These are phyloP conservation scores for Thyridium curvatum DNA, from an alignment of 2,329 filamentous ascomycete species.

Conservation along the genomic window DNA sequence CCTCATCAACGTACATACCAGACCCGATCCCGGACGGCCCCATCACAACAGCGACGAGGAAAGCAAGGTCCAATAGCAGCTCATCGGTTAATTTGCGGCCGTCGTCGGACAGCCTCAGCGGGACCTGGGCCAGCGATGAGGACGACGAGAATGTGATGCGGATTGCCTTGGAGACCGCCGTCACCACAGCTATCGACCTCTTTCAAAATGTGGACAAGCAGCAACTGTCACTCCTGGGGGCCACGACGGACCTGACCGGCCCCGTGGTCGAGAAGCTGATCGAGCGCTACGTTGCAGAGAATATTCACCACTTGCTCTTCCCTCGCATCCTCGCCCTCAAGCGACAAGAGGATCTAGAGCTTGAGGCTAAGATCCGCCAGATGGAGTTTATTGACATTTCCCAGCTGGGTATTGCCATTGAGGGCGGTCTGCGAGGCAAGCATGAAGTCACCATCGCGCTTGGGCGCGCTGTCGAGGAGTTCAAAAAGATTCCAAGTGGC, in stretches of 20 bases:
- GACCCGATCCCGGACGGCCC: conserved; percentile 53
- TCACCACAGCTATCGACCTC: conserved; percentile 88
- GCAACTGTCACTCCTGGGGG: conserved; percentile 83
- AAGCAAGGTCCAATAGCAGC: conserved; percentile 45
- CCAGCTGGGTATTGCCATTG: conserved; percentile 83
- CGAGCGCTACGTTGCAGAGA: conserved; percentile 89
- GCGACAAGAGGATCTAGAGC: conserved; percentile 73
- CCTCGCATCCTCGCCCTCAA: conserved; percentile 74
- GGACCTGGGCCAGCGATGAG: conserved; percentile 31
- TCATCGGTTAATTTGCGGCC: conserved; percentile 13
- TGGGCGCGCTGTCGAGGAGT: conserved; percentile 75
- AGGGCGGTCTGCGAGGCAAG: conserved; percentile 72
- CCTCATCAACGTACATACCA: conserved; percentile 52
- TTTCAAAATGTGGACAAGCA: conserved; percentile 96
- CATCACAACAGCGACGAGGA: conserved; percentile 47
- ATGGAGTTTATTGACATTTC: conserved; percentile 94
- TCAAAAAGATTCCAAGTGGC: conserved; percentile 74
- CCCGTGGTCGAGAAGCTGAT: conserved; percentile 89
- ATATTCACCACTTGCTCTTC: conserved; percentile 86
- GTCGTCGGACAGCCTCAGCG: too few relatives aligned
- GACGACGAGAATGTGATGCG: conserved; percentile 92
- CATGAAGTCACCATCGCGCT: conserved; percentile 74
- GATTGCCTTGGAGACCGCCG: conserved; percentile 80
- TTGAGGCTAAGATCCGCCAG: conserved; percentile 84
- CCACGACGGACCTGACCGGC: conserved; percentile 89